Evolutionary conservation across 129 eudicot genomes (phyloP).

Genomic region (Flaveria brownii): DNA sequence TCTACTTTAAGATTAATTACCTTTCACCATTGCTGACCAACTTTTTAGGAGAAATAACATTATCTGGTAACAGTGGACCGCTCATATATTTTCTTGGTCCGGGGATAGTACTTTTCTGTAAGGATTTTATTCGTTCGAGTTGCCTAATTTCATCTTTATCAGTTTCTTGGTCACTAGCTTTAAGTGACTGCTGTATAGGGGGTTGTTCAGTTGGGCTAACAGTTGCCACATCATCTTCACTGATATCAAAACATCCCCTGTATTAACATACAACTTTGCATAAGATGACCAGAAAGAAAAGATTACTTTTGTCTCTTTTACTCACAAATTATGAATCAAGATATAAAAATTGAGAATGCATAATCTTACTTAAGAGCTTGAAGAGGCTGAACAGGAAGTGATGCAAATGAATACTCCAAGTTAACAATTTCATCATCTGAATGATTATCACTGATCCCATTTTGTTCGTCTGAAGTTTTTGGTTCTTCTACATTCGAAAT

Average conservation of each 20-base stretch:
- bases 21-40: conserved; percentile 53
- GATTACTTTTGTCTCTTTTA: background rate
- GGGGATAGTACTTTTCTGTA: conserved; percentile 39
- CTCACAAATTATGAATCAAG: background rate
- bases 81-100: conserved; percentile 52
- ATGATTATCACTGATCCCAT: conserved; percentile 39
- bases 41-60: conserved; percentile 55
- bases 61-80: conserved; percentile 67
- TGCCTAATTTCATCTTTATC: conserved; percentile 41
- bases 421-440: conserved; percentile 50
- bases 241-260: conserved; percentile 86
- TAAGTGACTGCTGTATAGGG: conserved; percentile 31
- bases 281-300: conserved; percentile 20
- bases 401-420: conserved; percentile 70
- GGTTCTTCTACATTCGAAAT: conserved; percentile 44
- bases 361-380: conserved; percentile 78
- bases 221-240: conserved; percentile 56
- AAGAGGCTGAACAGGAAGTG: conserved; percentile 74
- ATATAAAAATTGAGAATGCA: background rate
- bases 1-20: background rate
- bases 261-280: conserved; percentile 22
- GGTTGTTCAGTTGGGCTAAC: conserved; percentile 48
- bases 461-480: conserved; percentile 41
- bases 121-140: conserved; percentile 34
- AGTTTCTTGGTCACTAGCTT: conserved; percentile 46